Evolutionary conservation across 192 early-diverging fungal genomes (phyloP).

Genomic region (Coemansia sp.): DNA sequence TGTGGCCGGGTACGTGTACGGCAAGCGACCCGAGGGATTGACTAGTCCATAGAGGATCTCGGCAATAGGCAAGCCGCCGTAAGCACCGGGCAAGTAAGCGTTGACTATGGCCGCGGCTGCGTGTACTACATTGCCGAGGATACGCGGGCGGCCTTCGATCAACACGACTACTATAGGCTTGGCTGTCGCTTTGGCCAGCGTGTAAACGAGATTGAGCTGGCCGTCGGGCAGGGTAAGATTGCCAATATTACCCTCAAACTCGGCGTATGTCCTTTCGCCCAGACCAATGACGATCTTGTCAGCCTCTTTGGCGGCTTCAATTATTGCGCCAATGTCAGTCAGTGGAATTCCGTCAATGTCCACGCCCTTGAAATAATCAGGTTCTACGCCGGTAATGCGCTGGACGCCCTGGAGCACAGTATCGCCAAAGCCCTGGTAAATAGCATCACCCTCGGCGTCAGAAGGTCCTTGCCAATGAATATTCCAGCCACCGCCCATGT

Average conservation of each 20-base stretch:
- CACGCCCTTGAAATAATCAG: slow-evolving; percentile 46
- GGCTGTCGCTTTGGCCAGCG: slow-evolving; percentile 25
- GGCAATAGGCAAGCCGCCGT: slow-evolving; percentile 64
- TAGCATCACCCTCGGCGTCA: slow-evolving; percentile 48
- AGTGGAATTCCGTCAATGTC: slow-evolving; percentile 58
- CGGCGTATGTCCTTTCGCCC: slow-evolving; percentile 66
- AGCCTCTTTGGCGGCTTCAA: slow-evolving; percentile 38
- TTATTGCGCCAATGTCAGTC: slow-evolving; percentile 50
- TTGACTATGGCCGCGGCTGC: slow-evolving; percentile 59
- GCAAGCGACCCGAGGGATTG: slow-evolving; percentile 66
- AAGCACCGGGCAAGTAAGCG: slow-evolving; percentile 66
- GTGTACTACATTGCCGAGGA: slow-evolving; percentile 49
- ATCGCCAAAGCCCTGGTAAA: slow-evolving; percentile 55
- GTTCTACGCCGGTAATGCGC: slow-evolving; percentile 24
- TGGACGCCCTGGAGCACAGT: slow-evolving; percentile 41
- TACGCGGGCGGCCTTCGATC: slow-evolving; percentile 63
- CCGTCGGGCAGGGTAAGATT: slow-evolving; percentile 44
- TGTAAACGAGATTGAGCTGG: slow-evolving; percentile 56
- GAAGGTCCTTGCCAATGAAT: slow-evolving; percentile 65
- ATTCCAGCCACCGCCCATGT: slow-evolving; percentile 66
- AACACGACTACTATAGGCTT: slow-evolving; percentile 60
- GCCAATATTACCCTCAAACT: slow-evolving; percentile 62
- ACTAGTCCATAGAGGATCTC: slow-evolving; percentile 62
- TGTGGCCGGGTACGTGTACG: slow-evolving; percentile 63
- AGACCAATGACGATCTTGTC: slow-evolving; percentile 62